Conservation (phyloP, 441 rosid species). For the Populus hybrid region DNA sequence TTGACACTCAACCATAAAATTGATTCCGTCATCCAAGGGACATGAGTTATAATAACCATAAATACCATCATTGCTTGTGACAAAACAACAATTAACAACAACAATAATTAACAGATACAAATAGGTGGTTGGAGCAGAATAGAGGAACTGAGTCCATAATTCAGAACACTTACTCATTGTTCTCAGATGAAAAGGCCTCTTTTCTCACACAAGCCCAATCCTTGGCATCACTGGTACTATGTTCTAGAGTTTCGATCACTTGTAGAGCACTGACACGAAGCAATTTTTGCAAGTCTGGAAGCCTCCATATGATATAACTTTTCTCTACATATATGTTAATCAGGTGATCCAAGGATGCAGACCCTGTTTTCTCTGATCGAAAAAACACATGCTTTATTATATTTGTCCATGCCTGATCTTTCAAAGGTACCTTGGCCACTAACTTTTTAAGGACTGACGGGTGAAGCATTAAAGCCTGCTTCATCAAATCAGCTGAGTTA, state of each 20-base stretch:
- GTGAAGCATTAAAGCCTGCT: constrained; percentile 88
- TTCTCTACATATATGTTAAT: constrained; percentile 73
- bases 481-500: constrained; percentile 70
- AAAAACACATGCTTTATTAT: constrained; percentile 63
- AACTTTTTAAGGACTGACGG: constrained; percentile 74
- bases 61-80: neutral
- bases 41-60: neutral
- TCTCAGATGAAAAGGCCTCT: constrained; percentile 77
- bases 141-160: constrained; percentile 7
- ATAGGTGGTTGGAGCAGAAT: neutral
- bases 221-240: constrained; percentile 51
- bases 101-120: neutral
- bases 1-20: neutral
- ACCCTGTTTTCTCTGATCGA: constrained; percentile 57
- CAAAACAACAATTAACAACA: neutral
- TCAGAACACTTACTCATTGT: constrained; percentile 65
- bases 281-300: constrained; percentile 79
- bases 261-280: constrained; percentile 52
- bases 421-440: constrained; percentile 76
- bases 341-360: constrained; percentile 78
- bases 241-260: constrained; percentile 56
- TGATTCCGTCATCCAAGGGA: neutral
- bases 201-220: constrained; percentile 76
- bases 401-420: constrained; percentile 73
- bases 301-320: constrained; percentile 83